Conservation (phyloP, 805 yeast species). For the Candida khao-thaluensis region DNA sequence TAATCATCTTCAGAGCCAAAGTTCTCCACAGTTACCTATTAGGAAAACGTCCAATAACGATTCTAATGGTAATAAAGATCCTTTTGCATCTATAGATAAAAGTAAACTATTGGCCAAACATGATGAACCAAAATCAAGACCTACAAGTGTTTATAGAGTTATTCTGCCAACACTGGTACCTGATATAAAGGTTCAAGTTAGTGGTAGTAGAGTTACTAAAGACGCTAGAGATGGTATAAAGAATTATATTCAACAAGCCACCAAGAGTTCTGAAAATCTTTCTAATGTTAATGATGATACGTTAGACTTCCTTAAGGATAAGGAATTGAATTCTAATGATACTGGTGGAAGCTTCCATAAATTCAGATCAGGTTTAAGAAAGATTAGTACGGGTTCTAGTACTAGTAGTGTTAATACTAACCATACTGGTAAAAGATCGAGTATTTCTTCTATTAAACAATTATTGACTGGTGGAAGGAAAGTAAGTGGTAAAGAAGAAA, state of each 20-base stretch:
- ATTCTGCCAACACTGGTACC: slow-evolving; percentile 10
- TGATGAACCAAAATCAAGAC: slow-evolving; percentile 1
- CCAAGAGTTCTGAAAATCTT: slow-evolving; percentile 24
- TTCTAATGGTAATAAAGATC: slow-evolving; percentile 33
- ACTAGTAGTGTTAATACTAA: slow-evolving; percentile 16
- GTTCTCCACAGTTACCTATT: slow-evolving; percentile 9
- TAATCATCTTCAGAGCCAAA: slow-evolving; percentile 8
- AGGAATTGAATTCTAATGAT: slow-evolving; percentile 22
- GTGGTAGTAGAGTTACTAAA: slow-evolving; percentile 5
- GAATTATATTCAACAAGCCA: slow-evolving; percentile 34
- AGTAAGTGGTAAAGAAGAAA: slow-evolving; percentile 14
- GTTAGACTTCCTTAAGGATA: slow-evolving; percentile 35
- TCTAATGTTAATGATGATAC: slow-evolving; percentile 27
- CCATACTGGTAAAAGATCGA: slow-evolving; percentile 27
- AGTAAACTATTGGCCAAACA: slow-evolving; percentile 24
- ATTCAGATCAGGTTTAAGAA: slow-evolving; percentile 33
- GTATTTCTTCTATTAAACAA: slow-evolving; percentile 31
- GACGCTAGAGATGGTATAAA: slow-evolving; percentile 25
- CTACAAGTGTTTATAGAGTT: slow-evolving; percentile 12
- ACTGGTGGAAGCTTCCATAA: slow-evolving; percentile 43
- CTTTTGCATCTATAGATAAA: slow-evolving; percentile 44
- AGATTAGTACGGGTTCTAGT: slow-evolving; percentile 37
- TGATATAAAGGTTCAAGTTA: background rate
- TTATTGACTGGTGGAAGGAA: slow-evolving; percentile 27
- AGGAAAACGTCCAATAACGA: slow-evolving; percentile 22